phyloP scores from a whole-genome alignment of 169 alveolate genomes.

The Eimeria sp. region DNA sequence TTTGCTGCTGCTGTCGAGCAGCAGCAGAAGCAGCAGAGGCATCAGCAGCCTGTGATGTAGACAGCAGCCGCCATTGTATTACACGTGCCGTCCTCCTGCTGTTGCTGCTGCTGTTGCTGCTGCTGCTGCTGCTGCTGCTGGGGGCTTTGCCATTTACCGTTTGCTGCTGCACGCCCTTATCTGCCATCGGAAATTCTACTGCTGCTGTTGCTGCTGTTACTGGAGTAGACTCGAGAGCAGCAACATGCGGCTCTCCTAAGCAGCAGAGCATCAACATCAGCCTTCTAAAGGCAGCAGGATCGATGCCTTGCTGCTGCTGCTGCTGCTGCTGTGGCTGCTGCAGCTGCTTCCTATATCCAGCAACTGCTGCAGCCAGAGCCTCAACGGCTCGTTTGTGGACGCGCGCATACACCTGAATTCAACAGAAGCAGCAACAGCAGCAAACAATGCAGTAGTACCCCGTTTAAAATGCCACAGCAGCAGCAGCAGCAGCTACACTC shows the following conservation, averaged over 20 bases:
- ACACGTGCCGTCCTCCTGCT: slow-evolving; percentile 21
- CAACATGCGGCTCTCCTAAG: slow-evolving; percentile 67
- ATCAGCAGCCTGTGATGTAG: not conserved
- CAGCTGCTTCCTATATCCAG: slow-evolving; percentile 66
- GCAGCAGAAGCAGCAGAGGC: slow-evolving; percentile 7
- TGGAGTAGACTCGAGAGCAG: slow-evolving; percentile 54
- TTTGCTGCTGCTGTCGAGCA: slow-evolving; percentile 62
- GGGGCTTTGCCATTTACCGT: not conserved
- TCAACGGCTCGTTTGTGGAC: slow-evolving; percentile 39
- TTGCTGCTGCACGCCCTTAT: slow-evolving; percentile 6
- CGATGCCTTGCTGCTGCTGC: slow-evolving; percentile 65
- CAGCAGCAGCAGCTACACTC: not conserved
- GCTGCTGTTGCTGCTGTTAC: slow-evolving; percentile 30
- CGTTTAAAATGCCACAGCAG: not conserved
- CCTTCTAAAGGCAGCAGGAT: slow-evolving; percentile 45
- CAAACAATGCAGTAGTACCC: not conserved
- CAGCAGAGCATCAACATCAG: slow-evolving; percentile 73
- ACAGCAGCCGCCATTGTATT: slow-evolving; percentile 51
- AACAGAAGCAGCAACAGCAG: not conserved
- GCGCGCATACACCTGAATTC: slow-evolving; percentile 25
- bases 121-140: slow-evolving; percentile 26
- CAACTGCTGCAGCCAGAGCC: slow-evolving; percentile 68
- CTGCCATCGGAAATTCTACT: not conserved
- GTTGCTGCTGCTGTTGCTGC: not conserved
- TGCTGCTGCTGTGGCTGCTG: slow-evolving; percentile 56